Conservation (phyloP, 169 alveolate genomes). For the Cryptosporidium andersoni region DNA sequence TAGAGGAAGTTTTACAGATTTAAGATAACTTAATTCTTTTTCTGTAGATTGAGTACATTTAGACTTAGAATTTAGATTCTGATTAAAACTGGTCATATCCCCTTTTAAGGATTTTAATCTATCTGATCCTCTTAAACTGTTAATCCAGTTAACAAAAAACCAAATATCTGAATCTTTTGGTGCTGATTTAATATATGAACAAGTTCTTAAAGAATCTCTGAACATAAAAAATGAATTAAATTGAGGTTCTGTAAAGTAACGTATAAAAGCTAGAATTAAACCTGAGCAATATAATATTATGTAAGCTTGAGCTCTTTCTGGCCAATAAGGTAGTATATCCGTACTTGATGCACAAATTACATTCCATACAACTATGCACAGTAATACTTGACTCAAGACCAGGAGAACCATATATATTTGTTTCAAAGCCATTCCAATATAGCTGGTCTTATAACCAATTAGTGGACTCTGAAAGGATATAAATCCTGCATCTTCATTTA, state of each 20-base stretch:
- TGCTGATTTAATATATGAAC: slow-evolving; percentile 20
- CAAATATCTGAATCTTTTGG: neutral
- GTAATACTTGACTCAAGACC: slow-evolving; percentile 17
- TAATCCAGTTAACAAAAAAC: neutral
- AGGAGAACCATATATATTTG: slow-evolving; percentile 1
- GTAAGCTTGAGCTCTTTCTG: slow-evolving; percentile 45
- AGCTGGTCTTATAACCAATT: slow-evolving; percentile 21
- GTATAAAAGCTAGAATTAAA: neutral
- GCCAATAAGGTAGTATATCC: slow-evolving; percentile 54
- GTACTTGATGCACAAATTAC: slow-evolving; percentile 37
- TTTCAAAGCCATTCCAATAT: slow-evolving; percentile 2
- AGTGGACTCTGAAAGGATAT: neutral
- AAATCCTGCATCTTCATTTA: too few species aligned
- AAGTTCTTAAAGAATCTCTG: slow-evolving; percentile 36
- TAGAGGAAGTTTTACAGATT: slow-evolving; percentile 1
- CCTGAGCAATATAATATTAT: slow-evolving; percentile 44
- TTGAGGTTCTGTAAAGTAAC: slow-evolving; percentile 25
- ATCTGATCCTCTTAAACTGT: neutral
- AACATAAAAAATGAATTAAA: slow-evolving; percentile 21
- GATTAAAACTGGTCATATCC: too few species aligned
- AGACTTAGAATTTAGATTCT: neutral
- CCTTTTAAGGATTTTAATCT: neutral
- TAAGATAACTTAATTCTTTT: neutral
- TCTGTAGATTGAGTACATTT: neutral
- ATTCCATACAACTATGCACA: slow-evolving; percentile 56